Evolutionary conservation across 345 rosid genomes (phyloP).

Genomic region (Moringa oleifera): DNA sequence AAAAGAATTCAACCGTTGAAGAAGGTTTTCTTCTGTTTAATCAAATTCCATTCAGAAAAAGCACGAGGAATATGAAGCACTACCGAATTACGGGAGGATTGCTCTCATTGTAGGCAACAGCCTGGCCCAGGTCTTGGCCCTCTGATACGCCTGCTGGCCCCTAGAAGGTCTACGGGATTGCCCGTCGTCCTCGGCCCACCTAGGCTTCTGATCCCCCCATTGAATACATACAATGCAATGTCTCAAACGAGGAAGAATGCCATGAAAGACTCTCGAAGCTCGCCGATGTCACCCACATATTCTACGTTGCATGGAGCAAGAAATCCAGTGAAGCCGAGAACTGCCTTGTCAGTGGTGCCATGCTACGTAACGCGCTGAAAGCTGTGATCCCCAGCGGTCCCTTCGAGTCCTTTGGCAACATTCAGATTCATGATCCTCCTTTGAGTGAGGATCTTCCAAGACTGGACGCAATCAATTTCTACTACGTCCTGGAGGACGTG

Average conservation of each 20-base stretch:
- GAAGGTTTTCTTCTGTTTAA: too few species aligned
- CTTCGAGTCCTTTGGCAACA: slow-evolving; percentile 14
- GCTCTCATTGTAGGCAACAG: slow-evolving; percentile 44
- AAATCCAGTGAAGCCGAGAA: slow-evolving; percentile 30
- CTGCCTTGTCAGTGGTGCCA: slow-evolving; percentile 28
- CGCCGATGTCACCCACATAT: slow-evolving; percentile 37
- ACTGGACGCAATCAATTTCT: slow-evolving; percentile 24
- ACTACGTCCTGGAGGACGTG: slow-evolving; percentile 31
- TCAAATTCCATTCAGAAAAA: background rate
- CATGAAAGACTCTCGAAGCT: slow-evolving; percentile 26
- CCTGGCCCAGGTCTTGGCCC: slow-evolving; percentile 40
- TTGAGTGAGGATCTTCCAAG: slow-evolving; percentile 37
- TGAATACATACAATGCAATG: slow-evolving; percentile 42
- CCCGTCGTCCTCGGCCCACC: slow-evolving; percentile 16
- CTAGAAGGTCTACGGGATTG: slow-evolving; percentile 47
- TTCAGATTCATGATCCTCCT: slow-evolving; percentile 33
- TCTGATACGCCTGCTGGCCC: slow-evolving; percentile 49
- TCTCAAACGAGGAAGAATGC: slow-evolving; percentile 23
- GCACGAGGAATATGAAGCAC: background rate
- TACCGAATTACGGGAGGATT: slow-evolving; percentile 3
- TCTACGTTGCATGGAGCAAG: slow-evolving; percentile 30
- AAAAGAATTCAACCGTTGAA: too few species aligned
- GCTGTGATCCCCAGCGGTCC: slow-evolving; percentile 38
- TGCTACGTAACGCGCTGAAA: slow-evolving; percentile 35
- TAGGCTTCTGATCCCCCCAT: slow-evolving; percentile 29